Percentiles rank a stretch among this genome's conserved stretches.
phyloP scores from a whole-genome alignment of 2,329 filamentous ascomycete genomes.

The Colletotrichum noveboracense region DNA sequence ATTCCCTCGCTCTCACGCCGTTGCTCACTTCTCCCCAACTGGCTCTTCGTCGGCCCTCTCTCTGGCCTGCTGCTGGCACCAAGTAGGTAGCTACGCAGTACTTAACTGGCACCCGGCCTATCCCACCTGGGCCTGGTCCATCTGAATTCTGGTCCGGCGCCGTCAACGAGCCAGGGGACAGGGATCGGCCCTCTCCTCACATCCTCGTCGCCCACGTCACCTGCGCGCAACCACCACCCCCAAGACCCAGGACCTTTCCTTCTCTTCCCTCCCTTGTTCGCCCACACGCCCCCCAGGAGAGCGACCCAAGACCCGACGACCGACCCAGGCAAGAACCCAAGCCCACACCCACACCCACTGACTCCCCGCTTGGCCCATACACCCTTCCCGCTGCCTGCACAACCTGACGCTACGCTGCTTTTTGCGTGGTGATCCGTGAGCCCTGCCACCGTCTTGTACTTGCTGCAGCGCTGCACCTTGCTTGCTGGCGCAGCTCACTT shows the following conservation, averaged over 20 bases:
- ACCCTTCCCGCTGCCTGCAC: conserved; percentile 3
- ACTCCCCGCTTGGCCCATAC: not conserved
- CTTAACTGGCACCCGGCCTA: not conserved
- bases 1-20: not conserved
- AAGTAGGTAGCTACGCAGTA: not conserved
- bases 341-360: not conserved
- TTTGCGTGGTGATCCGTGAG: conserved; percentile 17
- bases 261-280: conserved; percentile 7
- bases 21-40: not conserved
- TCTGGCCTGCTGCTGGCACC: not conserved
- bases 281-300: not conserved
- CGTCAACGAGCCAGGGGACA: not conserved
- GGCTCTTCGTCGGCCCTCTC: not conserved
- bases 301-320: not conserved
- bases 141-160: not conserved
- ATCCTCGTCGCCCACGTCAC: conserved; percentile 22
- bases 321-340: not conserved
- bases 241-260: not conserved
- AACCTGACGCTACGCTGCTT: conserved; percentile 1
- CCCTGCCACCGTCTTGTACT: not conserved
- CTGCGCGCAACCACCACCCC: conserved; percentile 4
- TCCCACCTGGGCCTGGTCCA: not conserved
- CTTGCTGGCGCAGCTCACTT: not conserved
- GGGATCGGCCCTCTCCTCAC: not conserved
- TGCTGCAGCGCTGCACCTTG: conserved; percentile 4